These are phyloP conservation scores for Logfia minima DNA, from an alignment of 129 eudicot species.

Conservation along the genomic window DNA sequence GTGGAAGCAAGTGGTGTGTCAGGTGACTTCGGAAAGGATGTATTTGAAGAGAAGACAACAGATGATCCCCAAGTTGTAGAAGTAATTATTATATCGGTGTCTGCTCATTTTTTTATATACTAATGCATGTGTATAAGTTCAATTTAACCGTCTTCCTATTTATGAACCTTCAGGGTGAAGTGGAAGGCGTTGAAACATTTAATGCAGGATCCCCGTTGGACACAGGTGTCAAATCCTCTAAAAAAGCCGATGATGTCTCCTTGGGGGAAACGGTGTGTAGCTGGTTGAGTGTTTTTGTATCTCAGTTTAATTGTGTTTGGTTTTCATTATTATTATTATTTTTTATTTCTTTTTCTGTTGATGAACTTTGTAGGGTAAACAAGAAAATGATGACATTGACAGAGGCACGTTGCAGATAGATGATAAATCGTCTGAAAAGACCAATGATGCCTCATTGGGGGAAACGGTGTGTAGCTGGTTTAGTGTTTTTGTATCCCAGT, in stretches of 20 bases:
- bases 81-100: neutral
- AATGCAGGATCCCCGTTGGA: conserved; percentile 11
- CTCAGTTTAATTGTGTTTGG: neutral
- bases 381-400: too few relatives aligned
- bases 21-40: neutral
- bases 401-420: too few relatives aligned
- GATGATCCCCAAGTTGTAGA: neutral
- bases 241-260: conserved; percentile 15
- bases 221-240: conserved; percentile 13
- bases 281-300: neutral
- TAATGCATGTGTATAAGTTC: neutral
- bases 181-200: neutral
- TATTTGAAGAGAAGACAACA: neutral
- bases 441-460: conserved; percentile 1
- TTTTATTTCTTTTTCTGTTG: too few relatives aligned
- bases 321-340: neutral
- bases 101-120: neutral
- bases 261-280: conserved; percentile 10
- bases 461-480: conserved; percentile 5
- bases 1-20: neutral
- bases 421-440: conserved; percentile 14
- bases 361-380: too few relatives aligned
- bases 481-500: neutral
- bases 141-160: neutral
- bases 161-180: conserved; percentile 8